Conservation (phyloP, 2,329 filamentous ascomycete species). For the Ophiocordyceps robertsii region DNA sequence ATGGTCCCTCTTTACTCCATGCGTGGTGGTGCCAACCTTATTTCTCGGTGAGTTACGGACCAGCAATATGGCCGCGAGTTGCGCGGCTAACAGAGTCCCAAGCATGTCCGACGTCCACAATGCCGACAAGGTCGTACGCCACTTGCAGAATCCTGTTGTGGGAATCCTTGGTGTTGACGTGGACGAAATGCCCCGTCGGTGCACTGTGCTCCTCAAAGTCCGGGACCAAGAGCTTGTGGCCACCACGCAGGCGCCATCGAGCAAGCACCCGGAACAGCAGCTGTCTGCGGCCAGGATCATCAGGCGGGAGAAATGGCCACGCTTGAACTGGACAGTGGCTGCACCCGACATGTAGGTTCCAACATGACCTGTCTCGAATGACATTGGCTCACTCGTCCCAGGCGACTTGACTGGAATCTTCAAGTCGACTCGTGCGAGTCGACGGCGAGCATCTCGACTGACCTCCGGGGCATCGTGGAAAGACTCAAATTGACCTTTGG, state of each 20-base stretch:
- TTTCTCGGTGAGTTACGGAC: constrained; percentile 10
- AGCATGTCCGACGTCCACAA: constrained; percentile 3
- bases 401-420: constrained; percentile 21
- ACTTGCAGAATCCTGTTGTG: constrained; percentile 1
- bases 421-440: constrained; percentile 13
- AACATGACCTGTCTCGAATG: not conserved
- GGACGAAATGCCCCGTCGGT: constrained; percentile 5
- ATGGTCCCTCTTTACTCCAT: constrained; percentile 13
- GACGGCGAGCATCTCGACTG: constrained; percentile 6
- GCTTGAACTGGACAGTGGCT: constrained; percentile 18
- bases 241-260: constrained; percentile 3
- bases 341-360: constrained; percentile 20
- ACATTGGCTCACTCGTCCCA: constrained; percentile 2
- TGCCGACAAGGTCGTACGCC: constrained; percentile 2
- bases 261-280: constrained; percentile 3
- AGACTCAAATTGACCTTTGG: constrained; percentile 7
- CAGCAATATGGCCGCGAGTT: not conserved
- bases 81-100: not conserved
- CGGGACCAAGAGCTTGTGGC: constrained; percentile 10
- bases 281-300: constrained; percentile 10
- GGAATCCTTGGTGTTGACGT: constrained; percentile 5
- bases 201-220: constrained; percentile 9
- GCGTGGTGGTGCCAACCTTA: constrained; percentile 15
- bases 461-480: constrained; percentile 9
- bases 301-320: constrained; percentile 9